Evolutionary conservation across 108 stramenopile species (phyloP), one percentile per base, ranked within the genome.

Genomic region (Fragilariopsis cylindrus): DNA sequence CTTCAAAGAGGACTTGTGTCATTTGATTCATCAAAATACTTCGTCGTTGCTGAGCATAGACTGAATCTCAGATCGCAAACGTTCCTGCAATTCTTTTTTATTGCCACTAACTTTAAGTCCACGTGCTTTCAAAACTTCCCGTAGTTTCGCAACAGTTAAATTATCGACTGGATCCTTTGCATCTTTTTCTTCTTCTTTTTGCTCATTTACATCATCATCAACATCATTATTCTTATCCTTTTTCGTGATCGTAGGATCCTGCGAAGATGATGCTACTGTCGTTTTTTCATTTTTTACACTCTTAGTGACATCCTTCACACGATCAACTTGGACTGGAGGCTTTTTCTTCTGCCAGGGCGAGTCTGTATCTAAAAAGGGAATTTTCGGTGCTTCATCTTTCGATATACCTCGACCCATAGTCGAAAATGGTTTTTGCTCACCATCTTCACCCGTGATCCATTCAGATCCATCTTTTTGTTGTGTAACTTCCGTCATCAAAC

Each of bases 71-170:
- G 71, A 60, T n/a, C 90, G 85, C 44, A 95, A 73, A 65, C 94
- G 79, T 46, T 88, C 87, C 81, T 84, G 81, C n/a, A 95, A 72
- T 71, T 90, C 90, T 71, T 86, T 74, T 65, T 92, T 95, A 62
- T 81, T 90, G 9, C 91, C 94, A 73, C 70, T 83, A 2, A 84
- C 79, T 78, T 91, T 90, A 8, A 95, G 66, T 18, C 89, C 88
- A 52, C 90, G 82, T 42, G 77, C 67, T 48, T 72, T 70, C 42
- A 95, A 68, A 70, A 95, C 82, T 72, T 95, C 89, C 69, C 87
- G 91, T n/a, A 95, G 86, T 72, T 82, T 67, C n/a, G 74, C 77
- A 5, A 95, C 91, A 2, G 94, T 91, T 13, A 95, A 74, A 19
- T 64, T 70, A 72, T 82, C 87, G 58, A 95, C 91, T 4, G 94